phyloP scores from a whole-genome alignment of 1,284 basidiomycete species.

The Malassezia vespertilionis region DNA sequence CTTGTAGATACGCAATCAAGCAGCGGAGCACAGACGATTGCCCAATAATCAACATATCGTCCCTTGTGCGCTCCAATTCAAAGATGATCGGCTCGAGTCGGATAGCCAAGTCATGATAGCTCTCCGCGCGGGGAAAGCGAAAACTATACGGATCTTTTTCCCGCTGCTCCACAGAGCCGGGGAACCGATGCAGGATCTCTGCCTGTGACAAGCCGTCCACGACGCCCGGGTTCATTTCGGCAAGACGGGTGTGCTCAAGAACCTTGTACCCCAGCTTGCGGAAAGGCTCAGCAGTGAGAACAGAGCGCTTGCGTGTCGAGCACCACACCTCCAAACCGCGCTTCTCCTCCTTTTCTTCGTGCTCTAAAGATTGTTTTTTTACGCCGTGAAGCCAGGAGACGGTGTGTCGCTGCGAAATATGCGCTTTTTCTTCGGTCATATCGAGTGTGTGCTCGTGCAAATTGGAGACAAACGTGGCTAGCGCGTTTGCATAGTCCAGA shows the following conservation, averaged over 20 bases:
- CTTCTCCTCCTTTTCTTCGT: constrained; percentile 8
- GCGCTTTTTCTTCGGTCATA: constrained; percentile 33
- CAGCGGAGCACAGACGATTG: constrained; percentile 97
- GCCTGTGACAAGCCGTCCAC: constrained; percentile 81
- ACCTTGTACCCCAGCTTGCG: constrained; percentile 58
- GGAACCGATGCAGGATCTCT: constrained; percentile 77
- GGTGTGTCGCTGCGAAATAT: constrained; percentile 9
- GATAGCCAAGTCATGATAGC: constrained; percentile 70
- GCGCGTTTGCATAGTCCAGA: constrained; percentile 78
- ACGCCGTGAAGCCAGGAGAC: constrained; percentile 13
- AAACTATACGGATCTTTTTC: constrained; percentile 85
- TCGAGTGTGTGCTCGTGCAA: constrained; percentile 20
- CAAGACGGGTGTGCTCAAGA: constrained; percentile 86
- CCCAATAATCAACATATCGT: constrained; percentile 57
- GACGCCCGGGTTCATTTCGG: constrained; percentile 79
- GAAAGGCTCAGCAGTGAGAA: constrained; percentile 94
- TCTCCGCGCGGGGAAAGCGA: constrained; percentile 51
- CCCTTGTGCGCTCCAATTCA: constrained; percentile 67
- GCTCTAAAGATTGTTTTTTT: not conserved
- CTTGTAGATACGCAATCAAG: constrained; percentile 59
- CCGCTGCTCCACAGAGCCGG: constrained; percentile 87
- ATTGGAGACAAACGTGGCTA: constrained; percentile 42
- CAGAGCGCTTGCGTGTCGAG: constrained; percentile 76
- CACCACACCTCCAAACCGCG: constrained; percentile 71
- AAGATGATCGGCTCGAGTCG: constrained; percentile 67